These are phyloP conservation scores for Orobanche coerulescens DNA, from an alignment of 257 asterid genomes.

Conservation along the genomic window DNA sequence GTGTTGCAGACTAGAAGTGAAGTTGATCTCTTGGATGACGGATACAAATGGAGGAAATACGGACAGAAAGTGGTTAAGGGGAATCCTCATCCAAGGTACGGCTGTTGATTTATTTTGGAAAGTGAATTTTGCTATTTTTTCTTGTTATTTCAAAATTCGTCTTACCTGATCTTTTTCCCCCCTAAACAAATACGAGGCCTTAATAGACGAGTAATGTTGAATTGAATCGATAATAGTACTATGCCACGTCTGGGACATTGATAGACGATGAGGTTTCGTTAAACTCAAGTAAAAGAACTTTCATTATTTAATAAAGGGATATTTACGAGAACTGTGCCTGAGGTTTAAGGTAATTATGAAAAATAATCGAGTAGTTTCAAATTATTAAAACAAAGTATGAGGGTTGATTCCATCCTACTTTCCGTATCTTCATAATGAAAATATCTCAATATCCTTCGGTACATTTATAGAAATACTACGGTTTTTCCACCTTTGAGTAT, in stretches of 20 bases:
- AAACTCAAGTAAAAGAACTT: not conserved
- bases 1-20: constrained; percentile 88
- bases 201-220: not conserved
- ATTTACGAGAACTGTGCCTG: too few relatives aligned
- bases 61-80: constrained; percentile 98
- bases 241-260: too few relatives aligned
- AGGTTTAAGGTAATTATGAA: too few relatives aligned
- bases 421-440: too few relatives aligned
- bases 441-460: too few relatives aligned
- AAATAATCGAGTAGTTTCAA: too few relatives aligned
- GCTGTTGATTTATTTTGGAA: not conserved
- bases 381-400: too few relatives aligned
- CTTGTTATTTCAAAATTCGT: not conserved
- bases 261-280: not conserved
- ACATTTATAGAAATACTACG: too few relatives aligned
- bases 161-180: not conserved
- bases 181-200: too few relatives aligned
- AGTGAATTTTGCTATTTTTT: not conserved
- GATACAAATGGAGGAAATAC: constrained; percentile 86
- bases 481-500: too few relatives aligned
- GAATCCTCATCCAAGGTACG: constrained; percentile 79
- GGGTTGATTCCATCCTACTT: too few relatives aligned
- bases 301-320: not conserved
- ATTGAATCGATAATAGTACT: not conserved
- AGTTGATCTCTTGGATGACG: constrained; percentile 85